phyloP scores from a whole-genome alignment of 345 rosid species.

The Stellera chamaejasme region DNA sequence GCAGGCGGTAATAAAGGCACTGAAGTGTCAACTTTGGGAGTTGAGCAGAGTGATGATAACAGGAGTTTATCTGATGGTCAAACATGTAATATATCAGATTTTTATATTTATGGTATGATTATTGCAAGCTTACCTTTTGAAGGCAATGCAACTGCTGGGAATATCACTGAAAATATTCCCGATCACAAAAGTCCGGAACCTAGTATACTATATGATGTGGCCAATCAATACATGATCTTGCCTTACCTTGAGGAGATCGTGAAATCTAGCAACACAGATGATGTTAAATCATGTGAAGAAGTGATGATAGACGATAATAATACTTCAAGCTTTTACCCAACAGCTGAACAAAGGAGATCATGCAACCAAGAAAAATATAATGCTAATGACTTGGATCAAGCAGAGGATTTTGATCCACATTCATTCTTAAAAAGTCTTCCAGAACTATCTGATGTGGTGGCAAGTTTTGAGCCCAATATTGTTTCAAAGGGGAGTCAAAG shows the following conservation, averaged over 20 bases:
- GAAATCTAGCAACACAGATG: conserved; percentile 34
- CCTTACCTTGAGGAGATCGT: conserved; percentile 69
- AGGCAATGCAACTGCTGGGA: conserved; percentile 30
- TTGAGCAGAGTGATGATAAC: conserved; percentile 28
- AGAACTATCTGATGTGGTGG: conserved; percentile 67
- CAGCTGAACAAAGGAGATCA: conserved; percentile 56
- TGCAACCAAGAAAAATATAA: conserved; percentile 34
- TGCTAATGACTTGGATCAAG: conserved; percentile 40
- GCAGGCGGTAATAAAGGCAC: conserved; percentile 22
- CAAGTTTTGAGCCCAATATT: conserved; percentile 39
- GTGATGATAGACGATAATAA: conserved; percentile 30
- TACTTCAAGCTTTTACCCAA: conserved; percentile 37
- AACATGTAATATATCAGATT: conserved; percentile 55
- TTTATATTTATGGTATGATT: conserved; percentile 54
- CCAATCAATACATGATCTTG: conserved; percentile 66
- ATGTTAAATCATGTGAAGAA: conserved; percentile 38
- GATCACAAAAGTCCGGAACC: conserved; percentile 58
- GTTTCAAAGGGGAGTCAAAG: conserved; percentile 33
- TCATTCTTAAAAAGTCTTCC: conserved; percentile 64
- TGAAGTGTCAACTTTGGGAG: conserved; percentile 21
- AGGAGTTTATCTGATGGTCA: conserved; percentile 32
- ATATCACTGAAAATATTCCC: conserved; percentile 28
- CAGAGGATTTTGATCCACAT: conserved; percentile 75
- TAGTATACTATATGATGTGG: conserved; percentile 42
- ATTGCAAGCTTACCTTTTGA: conserved; percentile 42